Conservation (phyloP, 208 protist species). For the Trypanosomatidae sp. region DNA sequence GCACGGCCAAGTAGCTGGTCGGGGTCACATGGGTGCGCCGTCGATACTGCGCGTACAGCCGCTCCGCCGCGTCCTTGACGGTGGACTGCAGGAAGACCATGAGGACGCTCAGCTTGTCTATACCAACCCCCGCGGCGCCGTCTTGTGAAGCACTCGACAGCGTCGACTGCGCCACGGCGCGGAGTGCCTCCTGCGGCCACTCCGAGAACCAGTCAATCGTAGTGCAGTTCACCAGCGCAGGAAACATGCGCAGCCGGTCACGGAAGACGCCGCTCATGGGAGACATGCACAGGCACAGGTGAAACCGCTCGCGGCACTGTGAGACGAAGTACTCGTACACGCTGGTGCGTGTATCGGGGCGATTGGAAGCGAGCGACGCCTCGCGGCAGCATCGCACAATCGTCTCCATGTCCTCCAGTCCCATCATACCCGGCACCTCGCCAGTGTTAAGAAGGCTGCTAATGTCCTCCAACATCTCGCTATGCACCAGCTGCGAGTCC, state of each 20-base stretch:
- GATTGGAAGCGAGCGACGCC: constrained; percentile 64
- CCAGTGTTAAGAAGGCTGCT: constrained; percentile 98
- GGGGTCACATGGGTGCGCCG: constrained; percentile 96
- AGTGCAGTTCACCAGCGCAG: constrained; percentile 97
- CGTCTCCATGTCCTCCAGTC: constrained; percentile 93
- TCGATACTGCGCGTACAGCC: constrained; percentile 86
- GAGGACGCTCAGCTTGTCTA: constrained; percentile 63
- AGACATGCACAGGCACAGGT: constrained; percentile 96
- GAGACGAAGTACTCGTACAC: constrained; percentile 93
- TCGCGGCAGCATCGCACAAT: constrained; percentile 86
- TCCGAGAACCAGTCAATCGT: constrained; percentile 98
- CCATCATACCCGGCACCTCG: constrained; percentile 96
- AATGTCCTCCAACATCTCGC: constrained; percentile 96
- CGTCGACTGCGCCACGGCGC: constrained; percentile 70
- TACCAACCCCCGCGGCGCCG: constrained; percentile 21
- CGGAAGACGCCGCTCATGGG: constrained; percentile 95
- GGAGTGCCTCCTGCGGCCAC: constrained; percentile 95
- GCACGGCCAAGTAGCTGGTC: constrained; percentile 94
- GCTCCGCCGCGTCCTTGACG: constrained; percentile 77
- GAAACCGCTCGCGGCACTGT: constrained; percentile 92
- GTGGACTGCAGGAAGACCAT: constrained; percentile 90
- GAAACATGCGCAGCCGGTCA: constrained; percentile 95
- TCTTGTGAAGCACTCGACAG: constrained; percentile 6
- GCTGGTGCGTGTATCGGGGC: constrained; percentile 87
- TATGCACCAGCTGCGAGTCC: constrained; percentile 94